Evolutionary conservation across 371 early-diverging fungal species (phyloP).

Genomic region (Circinella umbellata): DNA sequence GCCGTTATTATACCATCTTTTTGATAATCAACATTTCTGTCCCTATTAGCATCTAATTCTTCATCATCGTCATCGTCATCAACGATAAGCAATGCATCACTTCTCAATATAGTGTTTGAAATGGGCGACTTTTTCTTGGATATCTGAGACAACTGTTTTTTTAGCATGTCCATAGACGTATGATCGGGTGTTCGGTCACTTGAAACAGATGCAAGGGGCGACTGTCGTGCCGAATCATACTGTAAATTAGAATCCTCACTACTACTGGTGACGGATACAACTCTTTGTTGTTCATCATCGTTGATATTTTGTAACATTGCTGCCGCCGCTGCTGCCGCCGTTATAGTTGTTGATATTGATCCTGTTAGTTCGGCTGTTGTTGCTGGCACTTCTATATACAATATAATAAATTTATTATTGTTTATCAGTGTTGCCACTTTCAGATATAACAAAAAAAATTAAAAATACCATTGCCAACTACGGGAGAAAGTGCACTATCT

Average conservation of each 20-base stretch:
- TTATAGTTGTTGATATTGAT: not conserved
- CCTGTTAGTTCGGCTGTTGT: not conserved
- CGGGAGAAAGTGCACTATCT: too few species aligned
- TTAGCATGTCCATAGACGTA: constrained; percentile 2
- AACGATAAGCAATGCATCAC: not conserved
- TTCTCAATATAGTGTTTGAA: not conserved
- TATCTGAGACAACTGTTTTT: not conserved
- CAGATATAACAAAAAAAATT: too few species aligned
- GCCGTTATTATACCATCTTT: not conserved
- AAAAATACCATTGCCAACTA: too few species aligned
- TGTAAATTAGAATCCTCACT: constrained; percentile 22
- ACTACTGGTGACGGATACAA: constrained; percentile 11
- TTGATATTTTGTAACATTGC: not conserved
- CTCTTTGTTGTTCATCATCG: not conserved
- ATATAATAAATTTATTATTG: too few species aligned
- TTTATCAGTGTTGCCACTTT: too few species aligned
- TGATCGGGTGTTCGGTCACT: constrained; percentile 7
- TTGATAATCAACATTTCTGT: not conserved
- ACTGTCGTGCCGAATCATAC: constrained; percentile 21
- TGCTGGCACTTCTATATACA: too few species aligned
- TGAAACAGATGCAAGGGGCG: constrained; percentile 19
- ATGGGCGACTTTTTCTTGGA: not conserved
- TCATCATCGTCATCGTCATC: not conserved
- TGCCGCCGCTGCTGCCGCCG: not conserved
- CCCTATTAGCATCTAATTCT: not conserved